Base-by-base conservation (phyloP, 176 grass and related monocot genomes). In the Carex cristatella region DNA sequence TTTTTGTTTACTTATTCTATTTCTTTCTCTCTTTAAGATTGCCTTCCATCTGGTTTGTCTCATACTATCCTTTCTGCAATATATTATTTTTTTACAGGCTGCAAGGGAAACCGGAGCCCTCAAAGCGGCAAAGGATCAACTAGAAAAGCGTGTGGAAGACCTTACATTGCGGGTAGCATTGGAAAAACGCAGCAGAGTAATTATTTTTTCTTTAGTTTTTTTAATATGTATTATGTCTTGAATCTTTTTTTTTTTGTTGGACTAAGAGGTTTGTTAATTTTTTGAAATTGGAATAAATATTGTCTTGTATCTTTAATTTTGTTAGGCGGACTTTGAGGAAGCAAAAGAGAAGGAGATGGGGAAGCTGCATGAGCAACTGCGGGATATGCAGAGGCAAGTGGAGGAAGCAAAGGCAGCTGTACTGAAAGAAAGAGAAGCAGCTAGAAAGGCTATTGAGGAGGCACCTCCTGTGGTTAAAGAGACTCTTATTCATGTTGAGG, bases 61-160 rank as follows among this genome's bases (percentile, higher is more conserved):
- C 6, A 10, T 35, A 58, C 3, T 71, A 54, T 56, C 65, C 35
- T 81, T 83, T 56, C 65, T 14, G 77, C 79, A 55, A 83, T 90
- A 78, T 56, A 75, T 64, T 40, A 85, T 83, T 69, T 70, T 61
- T 88, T 30, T 87, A 81, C 75, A 99, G 97, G 97, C 93, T 61
- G 97, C 97, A 0, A 95, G 93, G 83, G 97, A 99, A 91, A 99
- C 93, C 46, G 97, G 97, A 15, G 93, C 97, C 61, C 93, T 99
- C 65, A 99, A 99, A 94, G 97, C 94, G 69, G 97, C 97, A 56
- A 99, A 99, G 79, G 97, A 99, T 90, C 94, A 99, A 84, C 97
- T 99, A 83, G 97, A 99, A 88, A 99, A 99, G 88, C 97, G 97
- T 73, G 91, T 99, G 65, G 97, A 99, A 88, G 97, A 99, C 65